Evolutionary conservation across 148 eudicot genomes (phyloP).

Genomic region (Camellia sinensis): DNA sequence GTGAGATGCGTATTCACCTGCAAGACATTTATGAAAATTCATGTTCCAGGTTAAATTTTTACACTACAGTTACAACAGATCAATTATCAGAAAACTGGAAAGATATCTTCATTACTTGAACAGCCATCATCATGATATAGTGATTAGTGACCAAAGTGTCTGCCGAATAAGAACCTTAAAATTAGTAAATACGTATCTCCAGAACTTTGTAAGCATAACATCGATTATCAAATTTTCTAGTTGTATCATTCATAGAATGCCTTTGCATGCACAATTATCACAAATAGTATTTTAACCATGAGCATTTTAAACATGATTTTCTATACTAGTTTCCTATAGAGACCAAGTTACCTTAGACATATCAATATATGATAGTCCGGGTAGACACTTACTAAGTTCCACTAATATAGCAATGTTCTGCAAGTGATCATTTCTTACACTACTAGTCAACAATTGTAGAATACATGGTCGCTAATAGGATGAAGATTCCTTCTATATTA

Average conservation of each 20-base stretch:
- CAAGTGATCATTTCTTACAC: neutral
- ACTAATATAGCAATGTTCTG: neutral
- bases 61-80: conserved; percentile 10
- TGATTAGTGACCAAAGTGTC: neutral
- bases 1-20: conserved; percentile 95
- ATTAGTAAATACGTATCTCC: neutral
- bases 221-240: too few relatives aligned
- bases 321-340: too few relatives aligned
- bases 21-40: conserved; percentile 15
- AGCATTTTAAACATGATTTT: too few relatives aligned
- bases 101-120: neutral
- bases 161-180: neutral
- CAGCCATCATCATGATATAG: conserved; percentile 4
- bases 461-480: conserved; percentile 1
- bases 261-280: too few relatives aligned
- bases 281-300: too few relatives aligned
- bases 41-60: neutral
- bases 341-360: too few relatives aligned
- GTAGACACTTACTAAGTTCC: neutral
- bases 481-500: neutral
- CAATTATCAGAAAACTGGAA: neutral
- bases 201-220: neutral
- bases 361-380: too few relatives aligned
- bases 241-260: too few relatives aligned
- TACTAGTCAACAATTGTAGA: neutral